Evolutionary conservation across 106 monocot species (phyloP), one percentile per base, ranked within the genome.

Genomic region (Allium fistulosum): DNA sequence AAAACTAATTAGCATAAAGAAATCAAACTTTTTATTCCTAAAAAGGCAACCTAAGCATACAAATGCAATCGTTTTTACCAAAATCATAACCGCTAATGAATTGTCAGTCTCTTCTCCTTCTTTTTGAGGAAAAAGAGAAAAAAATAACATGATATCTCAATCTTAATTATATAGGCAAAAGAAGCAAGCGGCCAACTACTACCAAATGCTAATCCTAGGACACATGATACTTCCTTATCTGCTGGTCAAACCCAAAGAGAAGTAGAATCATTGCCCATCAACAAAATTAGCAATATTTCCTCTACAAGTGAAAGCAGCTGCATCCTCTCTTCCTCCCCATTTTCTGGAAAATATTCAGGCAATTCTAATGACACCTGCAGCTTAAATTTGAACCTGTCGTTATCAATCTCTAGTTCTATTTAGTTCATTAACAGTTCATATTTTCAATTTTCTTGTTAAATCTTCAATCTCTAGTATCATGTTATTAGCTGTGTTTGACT

Each of bases 251-350:
- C 46, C 18, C 60, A 65, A 48, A 65, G 49, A 49, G 51, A 18
- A 51, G 66, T 13, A 22, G 66, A 51, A 12, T 66, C 66, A 7
- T 27, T 66, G 66, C 17, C 50, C 49, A 49, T 66, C 11, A 66
- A 66, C 14, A 18, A 66, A 16, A 17, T n/a, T n/a, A 64, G 64
- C 16, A 64, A 48, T n/a, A n/a, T 52, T 52, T 52, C 66, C 26
- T 66, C 66, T 51, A 52, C 66, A 18, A 66, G 66, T 52, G 66
- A 66, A 7, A 66, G 22, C 66, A 66, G 66, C 66, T 51, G 66
- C 52, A 52, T 26, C 66, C 52, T 22, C 10, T 65, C 65, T 12
- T 52, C 66, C 0, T 18, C 22, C 49, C 52, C 51, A 52, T 18
- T 10, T 18, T 66, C 17, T 4, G 51, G 65, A 17, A 49, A 66